Percentiles rank a stretch among this genome's conserved stretches.
Evolutionary conservation across 495 filamentous ascomycete species (phyloP).

Genomic region (Platismatia glauca): DNA sequence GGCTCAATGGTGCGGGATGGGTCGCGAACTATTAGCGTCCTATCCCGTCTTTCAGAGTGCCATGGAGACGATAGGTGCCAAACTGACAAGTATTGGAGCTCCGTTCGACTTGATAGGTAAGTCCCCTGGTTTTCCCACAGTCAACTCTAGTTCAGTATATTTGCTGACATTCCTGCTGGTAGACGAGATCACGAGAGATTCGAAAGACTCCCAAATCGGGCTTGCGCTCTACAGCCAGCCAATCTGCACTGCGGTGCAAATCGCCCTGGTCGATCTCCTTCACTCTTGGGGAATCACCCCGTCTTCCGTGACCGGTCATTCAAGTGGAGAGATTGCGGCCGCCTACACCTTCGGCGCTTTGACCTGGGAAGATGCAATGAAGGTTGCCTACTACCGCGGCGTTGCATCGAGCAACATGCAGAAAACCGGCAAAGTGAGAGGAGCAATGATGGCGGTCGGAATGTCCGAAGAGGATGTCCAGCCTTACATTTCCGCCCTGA

Average conservation of each 20-base stretch:
- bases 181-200: too few species aligned
- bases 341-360: constrained; percentile 26
- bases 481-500: too few species aligned
- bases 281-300: constrained; percentile 15
- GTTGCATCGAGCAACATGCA: constrained; percentile 13
- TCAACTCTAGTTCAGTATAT: too few species aligned
- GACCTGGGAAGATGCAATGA: constrained; percentile 23
- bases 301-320: not conserved
- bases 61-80: too few species aligned
- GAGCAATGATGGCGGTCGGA: too few species aligned
- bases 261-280: constrained; percentile 22
- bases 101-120: too few species aligned
- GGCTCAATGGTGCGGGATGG: constrained; percentile 41
- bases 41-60: constrained; percentile 27
- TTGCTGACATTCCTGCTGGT: too few species aligned
- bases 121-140: too few species aligned
- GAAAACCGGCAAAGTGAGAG: too few species aligned
- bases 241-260: constrained; percentile 27
- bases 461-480: constrained; percentile 28
- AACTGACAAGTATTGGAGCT: too few species aligned
- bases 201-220: too few species aligned
- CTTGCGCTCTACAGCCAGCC: constrained; percentile 28
- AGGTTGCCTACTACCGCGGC: constrained; percentile 23
- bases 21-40: constrained; percentile 33
- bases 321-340: not conserved